These are phyloP conservation scores for Neofusicoccum kwambonambiense DNA, from an alignment of 2,329 filamentous ascomycete genomes.

Conservation along the genomic window DNA sequence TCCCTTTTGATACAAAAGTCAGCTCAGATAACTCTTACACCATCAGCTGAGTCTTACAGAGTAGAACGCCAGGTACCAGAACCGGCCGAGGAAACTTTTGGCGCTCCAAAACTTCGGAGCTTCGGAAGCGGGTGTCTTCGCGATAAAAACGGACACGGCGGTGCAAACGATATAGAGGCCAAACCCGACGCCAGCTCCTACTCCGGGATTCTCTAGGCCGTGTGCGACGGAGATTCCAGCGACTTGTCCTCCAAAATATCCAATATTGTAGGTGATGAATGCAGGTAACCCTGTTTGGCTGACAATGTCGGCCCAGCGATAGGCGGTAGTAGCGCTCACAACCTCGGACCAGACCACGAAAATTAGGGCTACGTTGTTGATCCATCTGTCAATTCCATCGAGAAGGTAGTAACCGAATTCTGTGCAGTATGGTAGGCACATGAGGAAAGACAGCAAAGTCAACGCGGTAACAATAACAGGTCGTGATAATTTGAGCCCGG, in stretches of 20 bases:
- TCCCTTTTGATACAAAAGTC: slow-evolving; percentile 37
- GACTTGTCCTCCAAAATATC: slow-evolving; percentile 55
- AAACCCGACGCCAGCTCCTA: slow-evolving; percentile 53
- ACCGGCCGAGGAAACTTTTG: slow-evolving; percentile 39
- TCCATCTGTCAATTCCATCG: slow-evolving; percentile 56
- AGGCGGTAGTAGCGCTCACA: slow-evolving; percentile 53
- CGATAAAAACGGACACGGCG: slow-evolving; percentile 41
- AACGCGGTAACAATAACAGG: slow-evolving; percentile 51
- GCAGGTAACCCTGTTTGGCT: slow-evolving; percentile 46
- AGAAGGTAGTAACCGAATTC: slow-evolving; percentile 58
- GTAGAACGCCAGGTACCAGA: slow-evolving; percentile 58
- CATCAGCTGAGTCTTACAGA: slow-evolving; percentile 38
- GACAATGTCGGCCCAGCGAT: slow-evolving; percentile 51
- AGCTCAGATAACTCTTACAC: not conserved
- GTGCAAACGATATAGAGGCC: slow-evolving; percentile 50
- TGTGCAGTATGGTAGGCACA: slow-evolving; percentile 58
- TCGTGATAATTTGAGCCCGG: slow-evolving; percentile 49
- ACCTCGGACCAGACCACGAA: slow-evolving; percentile 57
- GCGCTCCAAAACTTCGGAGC: slow-evolving; percentile 46
- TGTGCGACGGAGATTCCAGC: slow-evolving; percentile 54
- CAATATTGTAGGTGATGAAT: slow-evolving; percentile 49
- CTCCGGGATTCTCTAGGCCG: slow-evolving; percentile 39
- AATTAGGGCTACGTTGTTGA: slow-evolving; percentile 55
- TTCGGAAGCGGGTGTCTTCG: slow-evolving; percentile 42
- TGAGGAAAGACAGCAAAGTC: slow-evolving; percentile 51